Conservation (phyloP, 495 filamentous ascomycete species). For the Lophium mytilinum region DNA sequence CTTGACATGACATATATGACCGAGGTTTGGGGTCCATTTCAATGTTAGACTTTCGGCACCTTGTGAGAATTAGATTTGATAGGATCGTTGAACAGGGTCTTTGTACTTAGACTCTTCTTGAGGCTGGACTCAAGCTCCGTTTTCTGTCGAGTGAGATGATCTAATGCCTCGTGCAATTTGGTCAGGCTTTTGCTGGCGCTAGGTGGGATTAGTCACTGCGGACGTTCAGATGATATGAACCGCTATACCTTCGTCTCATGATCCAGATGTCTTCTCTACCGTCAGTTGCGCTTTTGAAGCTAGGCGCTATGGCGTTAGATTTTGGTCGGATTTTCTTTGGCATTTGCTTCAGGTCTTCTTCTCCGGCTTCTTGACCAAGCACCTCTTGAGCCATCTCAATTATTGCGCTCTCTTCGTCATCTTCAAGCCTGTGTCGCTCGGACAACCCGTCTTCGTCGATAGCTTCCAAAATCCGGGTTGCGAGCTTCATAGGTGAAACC, state of each 20-base stretch:
- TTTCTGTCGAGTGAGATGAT: conserved; percentile 50
- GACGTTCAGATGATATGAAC: not conserved
- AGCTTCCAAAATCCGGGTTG: conserved; percentile 58
- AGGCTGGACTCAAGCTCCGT: conserved; percentile 50
- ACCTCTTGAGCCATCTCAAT: conserved; percentile 61
- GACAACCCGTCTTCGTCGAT: conserved; percentile 92
- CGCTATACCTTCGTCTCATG: conserved; percentile 51
- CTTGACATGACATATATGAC: conserved; percentile 86
- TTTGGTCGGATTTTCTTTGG: conserved; percentile 21
- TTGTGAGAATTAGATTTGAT: not conserved
- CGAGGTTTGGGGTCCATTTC: conserved; percentile 72
- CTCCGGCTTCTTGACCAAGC: conserved; percentile 49
- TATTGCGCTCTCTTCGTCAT: conserved; percentile 57
- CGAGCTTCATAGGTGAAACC: conserved; percentile 58
- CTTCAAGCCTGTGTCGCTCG: conserved; percentile 67
- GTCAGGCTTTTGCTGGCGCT: conserved; percentile 57
- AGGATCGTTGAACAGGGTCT: not conserved
- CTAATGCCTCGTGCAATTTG: conserved; percentile 58
- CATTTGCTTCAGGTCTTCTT: conserved; percentile 33
- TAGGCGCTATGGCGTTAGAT: conserved; percentile 11
- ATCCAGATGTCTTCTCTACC: conserved; percentile 65
- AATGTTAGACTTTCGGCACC: conserved; percentile 50
- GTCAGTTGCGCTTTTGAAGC: conserved; percentile 16
- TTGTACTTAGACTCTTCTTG: conserved; percentile 39
- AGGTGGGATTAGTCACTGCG: not conserved